Evolutionary conservation across 768 basidiomycete species (phyloP).

Genomic region (Punctularia strigosozonata): DNA sequence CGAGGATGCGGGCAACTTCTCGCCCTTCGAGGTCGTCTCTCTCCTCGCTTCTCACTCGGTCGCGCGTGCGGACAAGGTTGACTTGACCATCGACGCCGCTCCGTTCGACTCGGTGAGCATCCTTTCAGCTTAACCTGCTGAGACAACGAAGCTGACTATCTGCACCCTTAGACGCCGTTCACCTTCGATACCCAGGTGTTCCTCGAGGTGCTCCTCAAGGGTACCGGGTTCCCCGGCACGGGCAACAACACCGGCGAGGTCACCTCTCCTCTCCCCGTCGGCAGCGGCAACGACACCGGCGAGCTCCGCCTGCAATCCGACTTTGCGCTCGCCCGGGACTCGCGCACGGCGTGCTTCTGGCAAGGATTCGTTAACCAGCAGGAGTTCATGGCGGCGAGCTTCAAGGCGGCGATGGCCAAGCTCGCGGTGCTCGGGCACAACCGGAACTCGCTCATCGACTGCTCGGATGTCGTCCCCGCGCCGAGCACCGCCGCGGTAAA

Average conservation of each 20-base stretch:
- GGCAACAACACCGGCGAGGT: constrained; percentile 14
- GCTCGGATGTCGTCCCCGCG: constrained; percentile 13
- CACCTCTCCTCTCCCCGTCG: constrained; percentile 15
- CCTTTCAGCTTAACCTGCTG: too few species aligned
- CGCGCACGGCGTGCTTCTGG: constrained; percentile 18
- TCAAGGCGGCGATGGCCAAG: constrained; percentile 14
- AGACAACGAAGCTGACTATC: too few species aligned
- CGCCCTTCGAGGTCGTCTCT: constrained; percentile 10
- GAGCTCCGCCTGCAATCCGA: constrained; percentile 19
- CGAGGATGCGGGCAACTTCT: constrained; percentile 14
- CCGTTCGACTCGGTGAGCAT: constrained; percentile 15
- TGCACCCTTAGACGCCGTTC: too few species aligned
- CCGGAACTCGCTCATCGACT: constrained; percentile 10
- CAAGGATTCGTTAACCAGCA: constrained; percentile 16
- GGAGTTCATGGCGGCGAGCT: constrained; percentile 8
- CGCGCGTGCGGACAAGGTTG: constrained; percentile 14
- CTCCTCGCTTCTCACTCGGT: constrained; percentile 15
- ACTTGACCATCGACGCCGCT: constrained; percentile 10
- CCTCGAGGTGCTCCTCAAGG: constrained; percentile 13
- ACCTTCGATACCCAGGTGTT: constrained; percentile 13
- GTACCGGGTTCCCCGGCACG: constrained; percentile 14
- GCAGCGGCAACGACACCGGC: too few species aligned
- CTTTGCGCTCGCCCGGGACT: constrained; percentile 14
- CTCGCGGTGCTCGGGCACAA: constrained; percentile 13
- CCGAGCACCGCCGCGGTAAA: too few species aligned